Evolutionary conservation across 805 yeast species (phyloP), one percentile per base, ranked within the genome.

Genomic region (Kuraishia capsulata): DNA sequence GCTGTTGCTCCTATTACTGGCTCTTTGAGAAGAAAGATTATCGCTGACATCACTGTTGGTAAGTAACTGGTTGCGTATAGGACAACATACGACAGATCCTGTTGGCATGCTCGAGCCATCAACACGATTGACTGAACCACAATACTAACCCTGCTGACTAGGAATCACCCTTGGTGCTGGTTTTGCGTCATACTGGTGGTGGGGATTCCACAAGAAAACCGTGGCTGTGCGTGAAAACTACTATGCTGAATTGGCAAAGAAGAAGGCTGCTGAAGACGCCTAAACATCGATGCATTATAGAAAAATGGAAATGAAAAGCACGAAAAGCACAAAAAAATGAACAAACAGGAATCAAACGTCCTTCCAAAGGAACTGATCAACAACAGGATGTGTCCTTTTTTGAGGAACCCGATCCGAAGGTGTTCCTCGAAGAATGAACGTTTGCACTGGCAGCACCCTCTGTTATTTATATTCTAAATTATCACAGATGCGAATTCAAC

Each of bases 1-100:
- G 81, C 88, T 61, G 71, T 85, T 57, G 84, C 90, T 57, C 92
- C 94, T 54, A 86, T 89, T 55, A 75, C 80, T 39, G 96, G 96
- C 50, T 67, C 81, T 45, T 73, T 89, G 50, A 85, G 76, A 67
- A 84, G 76, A 71, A 83, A 79, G 67, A 76, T 85, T 62, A 70
- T 80, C 57, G 75, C 82, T 50, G 96, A 89, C 55, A 76, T 89
- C 59, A 47, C 77, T 51, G 63, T 81, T 47, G 95, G 92, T 44
- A 71, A 76, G 64, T 73, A 25, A 11, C 17, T 11, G 9, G 31
- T 11, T 13, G 8, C 26, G 8, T 8, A 23, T 8, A 23, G 26
- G 11, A 11, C 8, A 11, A 23, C 26, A 8, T 23, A 23, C 10
- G 13, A 28, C 17, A 28, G 8, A 28, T 14, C n/a, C n/a, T n/a